Evolutionary conservation across 306 rosid species (phyloP).

Genomic region (Argentina anserina): DNA sequence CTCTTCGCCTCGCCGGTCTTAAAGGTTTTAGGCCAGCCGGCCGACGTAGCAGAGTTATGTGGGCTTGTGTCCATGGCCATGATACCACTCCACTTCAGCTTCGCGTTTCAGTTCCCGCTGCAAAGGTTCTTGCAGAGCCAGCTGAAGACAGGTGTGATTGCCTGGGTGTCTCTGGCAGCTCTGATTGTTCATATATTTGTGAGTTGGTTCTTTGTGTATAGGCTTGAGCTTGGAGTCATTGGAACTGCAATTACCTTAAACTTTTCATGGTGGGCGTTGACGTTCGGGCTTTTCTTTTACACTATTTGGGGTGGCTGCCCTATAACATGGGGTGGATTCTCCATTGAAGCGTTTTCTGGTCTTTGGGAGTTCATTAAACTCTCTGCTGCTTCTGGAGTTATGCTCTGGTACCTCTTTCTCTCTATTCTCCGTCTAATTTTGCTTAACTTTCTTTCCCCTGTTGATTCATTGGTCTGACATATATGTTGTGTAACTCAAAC

Average conservation of each 20-base stretch:
- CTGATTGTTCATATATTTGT: slow-evolving; percentile 41
- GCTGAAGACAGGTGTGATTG: slow-evolving; percentile 43
- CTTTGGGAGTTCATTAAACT: slow-evolving; percentile 74
- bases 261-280: slow-evolving; percentile 62
- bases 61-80: slow-evolving; percentile 46
- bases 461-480: not conserved
- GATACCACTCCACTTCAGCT: slow-evolving; percentile 61
- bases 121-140: slow-evolving; percentile 65
- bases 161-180: slow-evolving; percentile 43
- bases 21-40: slow-evolving; percentile 59
- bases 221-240: slow-evolving; percentile 46
- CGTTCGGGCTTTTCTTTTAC: slow-evolving; percentile 46
- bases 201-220: slow-evolving; percentile 61
- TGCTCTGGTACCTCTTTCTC: slow-evolving; percentile 53
- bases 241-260: slow-evolving; percentile 54
- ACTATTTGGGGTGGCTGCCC: slow-evolving; percentile 64
- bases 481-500: not conserved
- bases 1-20: slow-evolving; percentile 51
- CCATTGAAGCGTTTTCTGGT: slow-evolving; percentile 66
- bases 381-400: slow-evolving; percentile 73
- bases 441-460: not conserved
- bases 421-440: not conserved
- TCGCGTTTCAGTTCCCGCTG: slow-evolving; percentile 64
- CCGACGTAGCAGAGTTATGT: slow-evolving; percentile 47
- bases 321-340: slow-evolving; percentile 69